Evolutionary conservation across 1,284 basidiomycete species (phyloP), one percentile per base, ranked within the genome.

Genomic region (Trichosporon sp.): DNA sequence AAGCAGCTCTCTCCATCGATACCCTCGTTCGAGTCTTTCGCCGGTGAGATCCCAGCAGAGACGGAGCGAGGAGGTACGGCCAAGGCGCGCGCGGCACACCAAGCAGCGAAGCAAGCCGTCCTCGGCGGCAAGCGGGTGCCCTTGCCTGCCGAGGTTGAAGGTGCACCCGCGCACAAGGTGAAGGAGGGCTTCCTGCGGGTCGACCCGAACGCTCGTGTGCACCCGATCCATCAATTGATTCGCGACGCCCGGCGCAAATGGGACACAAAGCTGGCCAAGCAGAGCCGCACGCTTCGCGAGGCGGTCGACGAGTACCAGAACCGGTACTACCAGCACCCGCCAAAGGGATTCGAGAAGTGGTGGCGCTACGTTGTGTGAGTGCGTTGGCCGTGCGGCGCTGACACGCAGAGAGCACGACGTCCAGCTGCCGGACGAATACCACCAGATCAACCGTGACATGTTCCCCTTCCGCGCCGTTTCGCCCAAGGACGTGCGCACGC

Each of bases 401-500:
- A 70, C 37, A 2, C 10, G n/a, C 67, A 83, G 81, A 6, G 80
- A 85, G 59, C 80, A 91, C 80, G 76, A 86, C 12, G 86, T 91
- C 7, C 77, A 74, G 31, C 72, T 84, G 4, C 81, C 81, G 1
- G 83, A 84, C 76, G 83, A 84, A 71, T 83, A 83, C 71, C 81
- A 84, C 70, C 80, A 78, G 65, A 83, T 84, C 72, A 68, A 79
- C 71, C 56, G 40, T 19, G 81, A 83, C 70, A 73, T 84, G 2
- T 68, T 70, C 21, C 79, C 78, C 5, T 82, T 79, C 74, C 76
- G 76, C 6, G 80, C 78, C 0, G 66, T 83, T 1, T 86, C 86
- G 46, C 86, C 90, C 0, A 87, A 86, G 1, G 89, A 90, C 77
- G 88, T 91, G 66, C 88, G 88, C 68, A 86, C 88, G 74, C 86